A percentile compares a stretch with the other conserved stretches of the same genome.
Conservation (phyloP, 108 stramenopile genomes). For the Cylindrotheca closterium region DNA sequence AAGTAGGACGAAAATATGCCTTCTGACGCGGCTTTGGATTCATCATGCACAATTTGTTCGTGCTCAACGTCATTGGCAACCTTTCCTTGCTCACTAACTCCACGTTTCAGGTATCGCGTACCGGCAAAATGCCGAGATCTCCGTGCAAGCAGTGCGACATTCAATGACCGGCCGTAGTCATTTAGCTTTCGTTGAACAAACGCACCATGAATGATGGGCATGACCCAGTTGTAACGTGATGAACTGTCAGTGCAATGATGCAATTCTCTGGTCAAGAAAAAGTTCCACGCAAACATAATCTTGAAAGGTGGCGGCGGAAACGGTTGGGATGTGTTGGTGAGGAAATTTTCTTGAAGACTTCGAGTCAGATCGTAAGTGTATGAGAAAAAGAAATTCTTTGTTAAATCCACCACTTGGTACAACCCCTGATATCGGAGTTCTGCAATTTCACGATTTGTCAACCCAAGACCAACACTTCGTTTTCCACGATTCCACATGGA, state of each 20-base stretch:
- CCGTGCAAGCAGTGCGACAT: conserved; percentile 90
- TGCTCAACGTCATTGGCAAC: conserved; percentile 96
- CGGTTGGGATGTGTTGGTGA: conserved; percentile 74
- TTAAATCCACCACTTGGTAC: conserved; percentile 95
- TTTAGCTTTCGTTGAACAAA: conserved; percentile 91
- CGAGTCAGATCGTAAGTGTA: conserved; percentile 95
- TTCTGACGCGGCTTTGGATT: conserved; percentile 59
- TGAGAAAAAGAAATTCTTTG: conserved; percentile 96
- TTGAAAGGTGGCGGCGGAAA: conserved; percentile 86
- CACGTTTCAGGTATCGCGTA: conserved; percentile 96
- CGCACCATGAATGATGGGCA: conserved; percentile 92
- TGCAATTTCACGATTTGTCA: conserved; percentile 85
- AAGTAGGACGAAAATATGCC: conserved; percentile 88
- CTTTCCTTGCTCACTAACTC: conserved; percentile 92
- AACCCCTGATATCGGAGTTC: conserved; percentile 91
- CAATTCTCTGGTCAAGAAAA: conserved; percentile 89
- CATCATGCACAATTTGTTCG: conserved; percentile 94
- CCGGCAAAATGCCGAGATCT: conserved; percentile 97
- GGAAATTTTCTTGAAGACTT: conserved; percentile 92
- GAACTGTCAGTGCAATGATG: conserved; percentile 77
- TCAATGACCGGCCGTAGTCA: conserved; percentile 88
- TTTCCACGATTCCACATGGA: conserved; percentile 93
- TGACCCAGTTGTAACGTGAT: conserved; percentile 86
- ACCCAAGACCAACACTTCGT: conserved; percentile 74
- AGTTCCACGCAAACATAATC: conserved; percentile 98